Evolutionary conservation across 192 early-diverging fungal species (phyloP).

Genomic region (Gonapodya sp.): DNA sequence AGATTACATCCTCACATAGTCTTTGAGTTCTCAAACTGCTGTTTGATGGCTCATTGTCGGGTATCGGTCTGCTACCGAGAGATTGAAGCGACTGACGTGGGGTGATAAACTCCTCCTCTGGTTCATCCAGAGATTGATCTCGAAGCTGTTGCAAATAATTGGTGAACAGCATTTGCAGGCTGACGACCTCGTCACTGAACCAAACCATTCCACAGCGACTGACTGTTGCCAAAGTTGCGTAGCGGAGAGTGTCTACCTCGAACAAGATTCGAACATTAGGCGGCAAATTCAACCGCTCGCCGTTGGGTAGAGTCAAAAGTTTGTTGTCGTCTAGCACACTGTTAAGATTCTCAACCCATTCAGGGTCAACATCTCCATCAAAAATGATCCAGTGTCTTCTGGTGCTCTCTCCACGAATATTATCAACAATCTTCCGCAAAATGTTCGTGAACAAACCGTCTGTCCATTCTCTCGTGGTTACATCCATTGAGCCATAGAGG

Average conservation of each 20-base stretch:
- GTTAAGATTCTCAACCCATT: constrained; percentile 99
- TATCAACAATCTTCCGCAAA: constrained; percentile 94
- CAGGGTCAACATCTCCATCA: constrained; percentile 99
- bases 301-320: constrained; percentile 93
- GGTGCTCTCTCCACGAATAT: constrained; percentile 86
- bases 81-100: neutral
- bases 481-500: constrained; percentile 90
- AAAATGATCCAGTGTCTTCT: constrained; percentile 99
- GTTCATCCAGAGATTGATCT: constrained; percentile 64
- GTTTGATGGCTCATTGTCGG: constrained; percentile 26
- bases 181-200: constrained; percentile 90
- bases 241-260: constrained; percentile 96
- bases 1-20: constrained; percentile 60
- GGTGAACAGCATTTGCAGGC: constrained; percentile 61
- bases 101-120: constrained; percentile 49
- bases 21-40: constrained; percentile 51
- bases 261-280: constrained; percentile 98
- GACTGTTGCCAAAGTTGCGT: constrained; percentile 96
- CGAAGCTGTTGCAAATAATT: constrained; percentile 77
- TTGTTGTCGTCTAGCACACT: constrained; percentile 96
- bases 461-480: constrained; percentile 98
- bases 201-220: constrained; percentile 99
- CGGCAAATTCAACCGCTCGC: constrained; percentile 90
- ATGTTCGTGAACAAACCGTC: constrained; percentile 98
- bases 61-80: constrained; percentile 12